Evolutionary conservation across 23 red algal species (phyloP), one percentile per base, ranked within the genome.

Genomic region (Gracilaria vermiculophylla): DNA sequence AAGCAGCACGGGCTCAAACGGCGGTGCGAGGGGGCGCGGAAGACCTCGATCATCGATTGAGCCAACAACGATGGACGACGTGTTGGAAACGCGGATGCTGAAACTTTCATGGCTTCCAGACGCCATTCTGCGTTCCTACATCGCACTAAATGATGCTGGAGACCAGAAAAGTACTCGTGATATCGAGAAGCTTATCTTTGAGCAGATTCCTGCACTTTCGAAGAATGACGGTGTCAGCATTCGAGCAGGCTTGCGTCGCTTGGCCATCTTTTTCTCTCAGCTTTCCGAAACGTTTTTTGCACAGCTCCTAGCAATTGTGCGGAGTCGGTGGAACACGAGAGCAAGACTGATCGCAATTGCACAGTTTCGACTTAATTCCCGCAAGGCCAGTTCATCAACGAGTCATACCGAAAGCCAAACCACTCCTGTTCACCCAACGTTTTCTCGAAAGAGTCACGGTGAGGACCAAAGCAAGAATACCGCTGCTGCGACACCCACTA

Each of bases 131-230:
- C 62, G 48, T 41, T 36, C 81, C 47, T 40, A 85, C 33, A 29
- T 34, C 17, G 12, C 81, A 7, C 81, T 88, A 9, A 73, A 40
- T 36, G 53, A 69, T 5, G 84, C 84, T 60, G 84, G 70, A 15
- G 84, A 88, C 54, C 29, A 43, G 36, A 50, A 48, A 23, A 58
- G 48, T 45, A 70, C 53, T 37, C 45, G 52, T 62, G 72, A 52
- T 41, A 77, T 88, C 8, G 84, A 88, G 27, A 65, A 34, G 53
- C 62, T 76, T 45, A 88, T 88, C 53, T 77, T 88, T 53, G 84
- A 88, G 48, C 53, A 41, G 13, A 88, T 88, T 31, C 84, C 84
- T 55, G 72, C 50, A 3, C 49, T 48, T 35, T 76, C 39, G 19
- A 75, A 61, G 40, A 53, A 77, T 17, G 67, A 88, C n/a, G 84